Base-by-base conservation (phyloP, 768 basidiomycete species). In the Candolleomyces aberdarensis region DNA sequence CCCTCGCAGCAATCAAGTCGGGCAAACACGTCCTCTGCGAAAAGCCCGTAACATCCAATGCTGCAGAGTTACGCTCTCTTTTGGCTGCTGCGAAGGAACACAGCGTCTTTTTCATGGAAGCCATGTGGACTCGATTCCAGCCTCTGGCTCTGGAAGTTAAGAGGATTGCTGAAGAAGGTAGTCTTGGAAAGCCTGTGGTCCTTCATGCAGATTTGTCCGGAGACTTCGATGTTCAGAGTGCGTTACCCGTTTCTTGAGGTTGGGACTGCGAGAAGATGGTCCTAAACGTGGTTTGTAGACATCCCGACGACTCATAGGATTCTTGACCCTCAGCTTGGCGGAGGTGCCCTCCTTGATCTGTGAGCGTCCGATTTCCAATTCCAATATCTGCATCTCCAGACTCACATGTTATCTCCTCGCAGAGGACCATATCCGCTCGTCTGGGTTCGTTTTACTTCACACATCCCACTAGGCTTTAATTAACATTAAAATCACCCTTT, bases 81-180 rank as follows among this genome's bases (percentile, higher is more conserved):
- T 76, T 94, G 19, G 75, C 75, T 10, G 81, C 91, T 19, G 92
- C 94, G 2, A 89, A 89, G 71, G 84, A 91, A 69, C 77, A 88
- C 66, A 83, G 86, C 17, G 81, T 94, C 1, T 96, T 96, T 78
- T 84, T 96, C 67, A 95, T 96, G 93, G 94, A 96, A 74, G 92
- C 90, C 0, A 78, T 94, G 73, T 94, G 92, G 91, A 93, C 92
- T 40, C 81, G 90, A 40, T 92, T 92, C 78, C 87, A 89, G 60
- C 89, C 90, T 13, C 80, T 91, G 61, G 76, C 79, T 10, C 68
- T 77, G 17, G 89, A 89, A 62, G 76, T 92, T 57, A 87, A 88
- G 72, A 78, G 79, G 62, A 73, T 91, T 50, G 79, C 83, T 1
- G 84, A 89, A 54, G 78, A 79, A 58, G 88, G 87, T 5, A 73